Evolutionary conservation across 2,329 filamentous ascomycete genomes (phyloP).

Genomic region (Fusarium acutatum): DNA sequence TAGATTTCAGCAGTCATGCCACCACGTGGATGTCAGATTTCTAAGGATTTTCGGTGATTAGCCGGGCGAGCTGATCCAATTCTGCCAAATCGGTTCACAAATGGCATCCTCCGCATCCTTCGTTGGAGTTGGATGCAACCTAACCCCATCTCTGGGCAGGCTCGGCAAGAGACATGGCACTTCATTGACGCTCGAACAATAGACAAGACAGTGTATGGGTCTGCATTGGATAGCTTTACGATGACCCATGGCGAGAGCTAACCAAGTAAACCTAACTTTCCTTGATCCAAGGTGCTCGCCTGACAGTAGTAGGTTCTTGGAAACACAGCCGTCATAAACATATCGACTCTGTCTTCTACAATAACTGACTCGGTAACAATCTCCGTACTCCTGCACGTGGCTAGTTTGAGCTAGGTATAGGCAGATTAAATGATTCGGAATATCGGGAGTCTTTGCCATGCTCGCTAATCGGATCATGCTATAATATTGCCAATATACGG

Average conservation of each 20-base stretch:
- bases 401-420: background rate
- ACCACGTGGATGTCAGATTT: background rate
- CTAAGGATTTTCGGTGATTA: background rate
- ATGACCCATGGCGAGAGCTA: background rate
- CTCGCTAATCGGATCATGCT: background rate
- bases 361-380: no score
- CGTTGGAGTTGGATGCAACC: background rate
- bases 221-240: background rate
- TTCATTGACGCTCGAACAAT: background rate
- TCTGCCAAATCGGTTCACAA: background rate
- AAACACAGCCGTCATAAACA: no score
- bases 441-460: background rate
- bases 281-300: background rate
- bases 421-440: background rate
- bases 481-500: background rate
- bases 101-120: background rate
- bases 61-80: background rate
- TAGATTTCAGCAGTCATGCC: background rate
- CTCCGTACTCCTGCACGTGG: rapidly evolving
- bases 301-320: no score
- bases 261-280: background rate
- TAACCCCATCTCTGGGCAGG: no score
- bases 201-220: no score
- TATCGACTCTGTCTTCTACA: no score
- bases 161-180: background rate